Conservation (phyloP, 2,329 filamentous ascomycete species). For the Penicillium expansum region DNA sequence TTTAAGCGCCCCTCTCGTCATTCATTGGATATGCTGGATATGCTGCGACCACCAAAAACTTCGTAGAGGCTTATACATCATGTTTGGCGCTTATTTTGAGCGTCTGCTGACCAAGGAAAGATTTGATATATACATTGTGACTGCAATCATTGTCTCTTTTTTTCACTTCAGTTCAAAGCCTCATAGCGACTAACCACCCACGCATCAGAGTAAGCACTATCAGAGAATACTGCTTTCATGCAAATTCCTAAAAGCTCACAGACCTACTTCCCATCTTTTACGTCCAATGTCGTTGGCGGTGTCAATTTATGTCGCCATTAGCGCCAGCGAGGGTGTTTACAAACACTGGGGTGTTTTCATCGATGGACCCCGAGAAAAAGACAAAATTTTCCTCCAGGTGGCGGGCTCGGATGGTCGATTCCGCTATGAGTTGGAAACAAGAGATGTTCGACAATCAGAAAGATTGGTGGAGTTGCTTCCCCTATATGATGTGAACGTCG, state of each 20-base stretch:
- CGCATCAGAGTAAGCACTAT: not conserved
- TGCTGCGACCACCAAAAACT: not conserved
- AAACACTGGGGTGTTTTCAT: slow-evolving; percentile 2
- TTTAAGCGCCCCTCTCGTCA: not conserved
- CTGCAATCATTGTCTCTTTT: not conserved
- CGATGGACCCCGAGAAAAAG: not conserved
- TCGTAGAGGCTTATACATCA: not conserved
- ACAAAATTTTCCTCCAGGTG: not conserved
- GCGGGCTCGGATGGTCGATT: not conserved
- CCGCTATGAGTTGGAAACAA: not conserved
- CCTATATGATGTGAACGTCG: slow-evolving; percentile 6
- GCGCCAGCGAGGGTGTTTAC: not conserved
- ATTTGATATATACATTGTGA: not conserved
- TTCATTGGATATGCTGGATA: not conserved
- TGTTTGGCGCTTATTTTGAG: not conserved
- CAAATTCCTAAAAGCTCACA: not conserved
- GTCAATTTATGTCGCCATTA: not conserved
- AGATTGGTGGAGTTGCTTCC: slow-evolving; percentile 5
- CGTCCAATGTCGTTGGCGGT: not conserved
- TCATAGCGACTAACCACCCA: not conserved
- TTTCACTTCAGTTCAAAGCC: not conserved
- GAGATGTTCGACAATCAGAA: not conserved
- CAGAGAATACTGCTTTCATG: no score
- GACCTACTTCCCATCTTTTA: not conserved
- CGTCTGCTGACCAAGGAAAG: no score